Evolutionary conservation across 805 yeast genomes (phyloP).

Genomic region (Cyberlindnera maritima): DNA sequence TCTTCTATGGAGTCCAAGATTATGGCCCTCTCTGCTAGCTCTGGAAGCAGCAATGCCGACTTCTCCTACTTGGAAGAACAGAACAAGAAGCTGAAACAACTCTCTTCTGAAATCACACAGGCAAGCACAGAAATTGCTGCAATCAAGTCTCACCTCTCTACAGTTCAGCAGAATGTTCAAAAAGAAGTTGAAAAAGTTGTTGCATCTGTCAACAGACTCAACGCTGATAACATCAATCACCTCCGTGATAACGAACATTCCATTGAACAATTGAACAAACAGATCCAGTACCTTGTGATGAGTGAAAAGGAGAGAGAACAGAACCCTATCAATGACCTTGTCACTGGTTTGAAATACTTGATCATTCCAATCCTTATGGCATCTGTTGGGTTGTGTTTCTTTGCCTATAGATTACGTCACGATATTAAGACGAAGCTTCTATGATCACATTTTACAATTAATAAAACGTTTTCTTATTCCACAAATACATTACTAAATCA

Average conservation of each 20-base stretch:
- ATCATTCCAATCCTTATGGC: slow-evolving; percentile 26
- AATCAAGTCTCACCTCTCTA: background rate
- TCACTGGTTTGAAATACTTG: slow-evolving; percentile 26
- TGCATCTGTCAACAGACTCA: slow-evolving; percentile 18
- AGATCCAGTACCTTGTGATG: slow-evolving; percentile 20
- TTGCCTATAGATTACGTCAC: slow-evolving; percentile 53
- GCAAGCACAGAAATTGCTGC: background rate
- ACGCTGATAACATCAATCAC: slow-evolving; percentile 22
- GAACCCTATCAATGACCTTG: slow-evolving; percentile 24
- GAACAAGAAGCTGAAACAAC: slow-evolving; percentile 14
- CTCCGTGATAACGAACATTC: slow-evolving; percentile 26
- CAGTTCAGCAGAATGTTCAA: slow-evolving; percentile 2
- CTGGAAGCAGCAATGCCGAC: slow-evolving; percentile 16
- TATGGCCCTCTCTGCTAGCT: slow-evolving; percentile 12
- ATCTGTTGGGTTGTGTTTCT: slow-evolving; percentile 37
- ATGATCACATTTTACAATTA: slow-evolving; percentile 24
- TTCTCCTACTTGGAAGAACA: slow-evolving; percentile 23
- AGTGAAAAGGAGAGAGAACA: slow-evolving; percentile 25
- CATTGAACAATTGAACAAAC: slow-evolving; percentile 19
- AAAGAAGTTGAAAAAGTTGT: slow-evolving; percentile 7
- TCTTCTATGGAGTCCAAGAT: slow-evolving; percentile 19
- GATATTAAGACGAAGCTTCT: slow-evolving; percentile 61
- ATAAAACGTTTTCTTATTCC: no score
- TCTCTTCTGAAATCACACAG: background rate
- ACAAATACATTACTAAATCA: background rate